Percentiles rank a stretch among this genome's conserved stretches.
Conservation (phyloP, 2,329 filamentous ascomycete species). For the Xylaria multiplex region DNA sequence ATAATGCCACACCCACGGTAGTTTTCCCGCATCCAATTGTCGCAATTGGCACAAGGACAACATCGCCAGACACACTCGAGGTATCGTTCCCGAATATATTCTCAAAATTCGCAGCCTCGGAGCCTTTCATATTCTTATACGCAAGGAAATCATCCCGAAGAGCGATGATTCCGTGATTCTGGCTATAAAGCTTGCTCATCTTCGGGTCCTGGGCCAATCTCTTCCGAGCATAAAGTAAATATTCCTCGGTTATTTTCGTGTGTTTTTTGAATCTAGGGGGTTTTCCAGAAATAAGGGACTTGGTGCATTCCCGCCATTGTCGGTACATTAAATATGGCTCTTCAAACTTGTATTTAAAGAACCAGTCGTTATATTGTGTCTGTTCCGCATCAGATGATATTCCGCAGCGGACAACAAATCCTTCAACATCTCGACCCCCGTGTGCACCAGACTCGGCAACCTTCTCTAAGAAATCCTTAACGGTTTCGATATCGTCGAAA, state of each 20-base stretch:
- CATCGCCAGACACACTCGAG: slow-evolving; percentile 68
- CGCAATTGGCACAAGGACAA: slow-evolving; percentile 89
- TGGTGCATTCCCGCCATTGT: slow-evolving; percentile 98
- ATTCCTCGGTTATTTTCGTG: slow-evolving; percentile 87
- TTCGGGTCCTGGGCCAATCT: slow-evolving; percentile 75
- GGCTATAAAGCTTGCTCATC: slow-evolving; percentile 76
- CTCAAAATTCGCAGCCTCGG: slow-evolving; percentile 85
- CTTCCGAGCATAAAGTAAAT: slow-evolving; percentile 81
- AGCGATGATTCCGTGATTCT: slow-evolving; percentile 94
- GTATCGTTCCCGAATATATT: slow-evolving; percentile 62
- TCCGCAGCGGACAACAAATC: slow-evolving; percentile 94
- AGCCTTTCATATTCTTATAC: slow-evolving; percentile 84
- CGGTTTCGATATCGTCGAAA: slow-evolving; percentile 77
- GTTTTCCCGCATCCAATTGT: slow-evolving; percentile 98
- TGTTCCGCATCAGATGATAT: slow-evolving; percentile 62
- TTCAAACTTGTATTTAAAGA: slow-evolving; percentile 99
- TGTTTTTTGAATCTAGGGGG: slow-evolving; percentile 87
- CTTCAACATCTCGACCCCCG: slow-evolving; percentile 91
- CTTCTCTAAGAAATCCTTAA: slow-evolving; percentile 83
- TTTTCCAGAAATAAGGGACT: slow-evolving; percentile 81
- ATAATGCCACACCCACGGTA: slow-evolving; percentile 83
- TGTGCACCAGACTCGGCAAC: slow-evolving; percentile 90
- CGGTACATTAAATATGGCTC: slow-evolving; percentile 99
- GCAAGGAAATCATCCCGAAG: slow-evolving; percentile 88
- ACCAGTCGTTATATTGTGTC: slow-evolving; percentile 85